Evolutionary conservation across 306 rosid species (phyloP), one percentile per base, ranked within the genome.

Genomic region (Inga oerstediana): DNA sequence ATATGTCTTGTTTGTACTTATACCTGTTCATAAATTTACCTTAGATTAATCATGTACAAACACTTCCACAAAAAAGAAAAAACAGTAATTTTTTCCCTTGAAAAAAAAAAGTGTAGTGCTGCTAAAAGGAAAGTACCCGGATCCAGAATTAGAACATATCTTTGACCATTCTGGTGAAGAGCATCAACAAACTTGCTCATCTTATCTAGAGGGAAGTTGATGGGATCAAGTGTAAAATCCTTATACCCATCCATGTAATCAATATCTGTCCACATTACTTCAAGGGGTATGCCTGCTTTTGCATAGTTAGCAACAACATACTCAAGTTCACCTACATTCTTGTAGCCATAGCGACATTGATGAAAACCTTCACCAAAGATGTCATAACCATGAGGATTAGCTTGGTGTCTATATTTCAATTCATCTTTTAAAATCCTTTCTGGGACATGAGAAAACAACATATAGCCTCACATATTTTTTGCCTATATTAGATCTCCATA

Each of bases 211-310:
- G 98, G 97, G 81, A 91, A 95, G 89, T 95, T 92, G 71, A 93
- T 75, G 56, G 96, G 98, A 82, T 95, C 98, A 74, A 95, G 88
- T 45, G 98, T 93, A 80, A 95, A 95, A 82, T 92, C 96, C 88
- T 95, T 95, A 74, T 73, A 90, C 27, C 82, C 94, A 86, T 93
- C 98, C 98, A 93, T 95, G 90, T 93, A 93, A 86, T 95, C 98
- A 83, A 95, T 93, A 80, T 95, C 98, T 14, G 98, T 93, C 98
- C 98, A 95, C 85, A 92, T 89, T 46, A 91, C 98, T 92, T 95
- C 98, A 11, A 95, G 98, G 72, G 97, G 98, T 82, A 95, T 93
- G 1, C 30, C 15, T 15, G 94, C 91, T 84, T 91, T 90, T 70
- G 94, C 86, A 79, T 95, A 93, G 79, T 90, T 90, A 72, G 92